Evolutionary conservation across 805 yeast species (phyloP), one percentile per base, ranked within the genome.

Genomic region (Saccharomycopsis microspora): DNA sequence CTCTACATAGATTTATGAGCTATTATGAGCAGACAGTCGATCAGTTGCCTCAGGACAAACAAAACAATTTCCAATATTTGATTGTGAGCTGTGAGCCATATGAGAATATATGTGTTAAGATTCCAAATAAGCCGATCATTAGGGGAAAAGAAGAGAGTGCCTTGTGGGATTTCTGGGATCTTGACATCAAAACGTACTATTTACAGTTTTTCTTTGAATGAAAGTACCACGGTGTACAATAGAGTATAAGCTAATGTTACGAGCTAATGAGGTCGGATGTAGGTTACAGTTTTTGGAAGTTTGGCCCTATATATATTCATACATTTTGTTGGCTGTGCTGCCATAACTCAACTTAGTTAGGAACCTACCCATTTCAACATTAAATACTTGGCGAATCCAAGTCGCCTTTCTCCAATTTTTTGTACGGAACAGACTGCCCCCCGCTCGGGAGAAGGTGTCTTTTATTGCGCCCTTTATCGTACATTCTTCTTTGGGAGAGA

Each of bases 21-120:
- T 76, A 81, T 32, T 80, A 75, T 57, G 97, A 93, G 56, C 79
- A 80, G 46, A 60, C 66, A 5, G 64, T 69, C 4, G 76, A 73
- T 56, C 39, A 35, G 7, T 35, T 31, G 4, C 43, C 43, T 7
- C 42, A 35, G 5, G 51, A 35, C 6, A 31, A 37, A 7, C 36
- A 32, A 6, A 63, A 67, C 38, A 65, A 68, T 6, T 78, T 60
- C 62, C 94, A 84, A 63, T 89, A 80, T 60, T 57, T 93, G 54
- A 79, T 89, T 7, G 64, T 89, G 0, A 80, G 88, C n/a, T 93
- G 82, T 3, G 96, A 87, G 60, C 97, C 97, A 1, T 93, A 86
- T 61, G 90, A 87, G 52, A 86, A 81, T 50, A 69, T 87, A 6
- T 84, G 82, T 1, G 67, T 90, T 49, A 80, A 85, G 50, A 69